phyloP scores from a whole-genome alignment of 2,329 filamentous ascomycete genomes.

The Boeremia lycopersici region DNA sequence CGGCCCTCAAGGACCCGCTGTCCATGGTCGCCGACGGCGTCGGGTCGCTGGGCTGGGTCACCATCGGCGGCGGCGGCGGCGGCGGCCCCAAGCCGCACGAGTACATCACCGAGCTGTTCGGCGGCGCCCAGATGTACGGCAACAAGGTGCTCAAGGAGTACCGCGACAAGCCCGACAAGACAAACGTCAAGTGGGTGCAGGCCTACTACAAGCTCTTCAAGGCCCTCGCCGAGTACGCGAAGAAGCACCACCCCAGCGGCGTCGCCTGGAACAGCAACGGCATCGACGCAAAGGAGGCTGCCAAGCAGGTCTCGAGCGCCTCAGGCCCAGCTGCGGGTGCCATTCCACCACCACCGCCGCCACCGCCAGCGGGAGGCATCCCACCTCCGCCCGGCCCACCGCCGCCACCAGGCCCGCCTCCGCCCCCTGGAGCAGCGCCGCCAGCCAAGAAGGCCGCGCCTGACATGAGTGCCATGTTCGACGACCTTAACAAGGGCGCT shows the following conservation, averaged over 20 bases:
- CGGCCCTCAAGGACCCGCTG: constrained; percentile 78
- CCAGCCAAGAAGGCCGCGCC: constrained; percentile 54
- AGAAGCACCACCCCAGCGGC: constrained; percentile 78
- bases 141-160: constrained; percentile 91
- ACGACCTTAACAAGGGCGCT: constrained; percentile 86
- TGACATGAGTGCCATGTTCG: constrained; percentile 88
- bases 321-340: constrained; percentile 59
- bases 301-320: constrained; percentile 62
- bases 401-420: constrained; percentile 59
- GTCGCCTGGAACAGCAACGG: constrained; percentile 86
- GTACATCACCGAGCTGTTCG: constrained; percentile 81
- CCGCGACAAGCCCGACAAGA: constrained; percentile 76
- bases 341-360: constrained; percentile 69
- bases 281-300: constrained; percentile 71
- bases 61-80: constrained; percentile 65
- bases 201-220: constrained; percentile 92
- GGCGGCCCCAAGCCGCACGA: constrained; percentile 72
- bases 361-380: constrained; percentile 63
- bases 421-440: constrained; percentile 55
- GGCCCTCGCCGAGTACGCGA: constrained; percentile 81
- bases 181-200: constrained; percentile 85
- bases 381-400: constrained; percentile 69
- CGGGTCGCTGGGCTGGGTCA: constrained; percentile 88
- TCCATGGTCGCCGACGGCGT: constrained; percentile 90
- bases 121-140: constrained; percentile 89